phyloP scores from a whole-genome alignment of 2,329 filamentous ascomycete species.

The Aureobasidium sp. region DNA sequence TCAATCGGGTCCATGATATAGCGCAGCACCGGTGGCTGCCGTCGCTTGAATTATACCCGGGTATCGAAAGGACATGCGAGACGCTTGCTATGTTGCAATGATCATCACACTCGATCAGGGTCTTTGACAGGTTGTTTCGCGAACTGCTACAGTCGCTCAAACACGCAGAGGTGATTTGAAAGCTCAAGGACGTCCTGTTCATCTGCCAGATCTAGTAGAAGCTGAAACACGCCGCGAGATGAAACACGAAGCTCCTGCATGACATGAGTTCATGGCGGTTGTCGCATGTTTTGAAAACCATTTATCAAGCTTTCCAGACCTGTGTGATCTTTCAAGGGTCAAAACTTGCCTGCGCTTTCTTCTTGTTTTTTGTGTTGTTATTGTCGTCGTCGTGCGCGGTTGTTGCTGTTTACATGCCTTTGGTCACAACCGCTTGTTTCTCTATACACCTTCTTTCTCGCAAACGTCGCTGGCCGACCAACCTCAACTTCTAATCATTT shows the following conservation, averaged over 20 bases:
- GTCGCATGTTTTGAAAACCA: neutral
- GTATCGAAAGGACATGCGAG: neutral
- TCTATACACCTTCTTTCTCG: neutral
- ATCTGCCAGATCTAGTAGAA: neutral
- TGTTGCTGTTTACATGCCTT: neutral
- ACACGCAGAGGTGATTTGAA: neutral
- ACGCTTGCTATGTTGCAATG: neutral
- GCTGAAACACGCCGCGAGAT: constrained; percentile 10
- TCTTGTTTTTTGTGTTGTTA: neutral
- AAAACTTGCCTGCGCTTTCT: neutral
- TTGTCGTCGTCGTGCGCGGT: neutral
- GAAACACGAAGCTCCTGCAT: constrained; percentile 11
- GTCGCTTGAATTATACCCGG: neutral
- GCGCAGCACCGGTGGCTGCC: neutral
- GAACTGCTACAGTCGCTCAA: neutral
- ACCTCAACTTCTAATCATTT: neutral
- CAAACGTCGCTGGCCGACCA: neutral
- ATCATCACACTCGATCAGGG: neutral
- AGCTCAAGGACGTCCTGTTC: neutral
- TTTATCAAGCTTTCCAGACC: neutral
- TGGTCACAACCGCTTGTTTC: neutral
- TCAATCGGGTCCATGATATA: neutral
- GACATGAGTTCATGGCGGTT: constrained; percentile 2
- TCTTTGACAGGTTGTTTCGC: neutral
- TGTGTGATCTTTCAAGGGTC: neutral